These are phyloP conservation scores for Trichoderma orchidacearum DNA, from an alignment of 495 filamentous ascomycete species.

Conservation along the genomic window DNA sequence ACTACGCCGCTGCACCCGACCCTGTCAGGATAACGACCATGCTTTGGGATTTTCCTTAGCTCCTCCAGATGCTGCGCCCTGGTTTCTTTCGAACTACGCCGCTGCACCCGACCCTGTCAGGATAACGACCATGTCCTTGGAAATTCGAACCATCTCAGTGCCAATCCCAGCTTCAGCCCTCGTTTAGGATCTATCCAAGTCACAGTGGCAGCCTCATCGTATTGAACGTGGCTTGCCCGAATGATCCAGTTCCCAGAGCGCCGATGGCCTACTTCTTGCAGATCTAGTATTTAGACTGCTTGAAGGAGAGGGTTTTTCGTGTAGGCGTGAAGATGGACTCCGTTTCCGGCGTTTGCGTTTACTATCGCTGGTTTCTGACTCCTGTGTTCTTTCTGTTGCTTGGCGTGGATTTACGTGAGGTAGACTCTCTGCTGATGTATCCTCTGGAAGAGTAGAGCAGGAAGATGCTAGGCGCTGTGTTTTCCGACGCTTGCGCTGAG, in stretches of 20 bases:
- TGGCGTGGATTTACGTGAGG: not conserved
- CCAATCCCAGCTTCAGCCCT: not conserved
- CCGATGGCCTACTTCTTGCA: not conserved
- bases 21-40: constrained; percentile 1
- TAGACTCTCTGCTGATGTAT: not conserved
- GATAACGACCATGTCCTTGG: not conserved
- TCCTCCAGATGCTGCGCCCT: not conserved
- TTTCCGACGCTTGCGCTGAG: not conserved
- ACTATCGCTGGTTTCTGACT: not conserved
- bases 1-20: not conserved
- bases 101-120: not conserved
- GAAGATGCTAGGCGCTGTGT: not conserved
- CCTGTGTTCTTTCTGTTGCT: not conserved
- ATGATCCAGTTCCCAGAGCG: not conserved
- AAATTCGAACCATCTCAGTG: not conserved
- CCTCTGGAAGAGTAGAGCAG: not conserved
- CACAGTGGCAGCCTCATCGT: not conserved
- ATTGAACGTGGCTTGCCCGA: not conserved
- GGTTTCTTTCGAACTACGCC: not conserved
- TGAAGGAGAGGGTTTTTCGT: not conserved
- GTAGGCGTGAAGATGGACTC: not conserved
- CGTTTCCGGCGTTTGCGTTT: not conserved
- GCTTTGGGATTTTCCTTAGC: too few species aligned
- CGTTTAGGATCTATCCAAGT: too few species aligned
- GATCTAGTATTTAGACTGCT: not conserved